Base-by-base conservation (phyloP, 139 green algal species). In the Micractinium conductrix region DNA sequence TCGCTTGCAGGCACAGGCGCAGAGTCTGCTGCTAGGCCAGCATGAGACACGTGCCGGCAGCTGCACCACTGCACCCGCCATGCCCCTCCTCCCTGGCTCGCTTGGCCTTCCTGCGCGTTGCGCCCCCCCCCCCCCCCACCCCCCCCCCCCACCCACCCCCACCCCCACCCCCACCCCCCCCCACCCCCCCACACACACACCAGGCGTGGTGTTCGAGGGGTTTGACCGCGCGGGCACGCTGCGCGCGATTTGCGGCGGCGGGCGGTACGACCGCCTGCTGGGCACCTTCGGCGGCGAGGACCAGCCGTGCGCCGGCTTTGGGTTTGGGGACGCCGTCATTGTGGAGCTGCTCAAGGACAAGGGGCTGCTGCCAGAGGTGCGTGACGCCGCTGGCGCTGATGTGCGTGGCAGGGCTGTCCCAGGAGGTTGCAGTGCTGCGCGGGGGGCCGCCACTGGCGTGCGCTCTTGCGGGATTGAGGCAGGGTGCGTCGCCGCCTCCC, bases 241-340 rank as follows among this genome's bases (percentile, higher is more conserved):
- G 89, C 90, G 97, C 0, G 97, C 97, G 43, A 98, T 99, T 80
- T 98, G 94, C 87, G 97, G 97, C 35, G 97, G 97, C 33, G 97
- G 97, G 10, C 91, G 97, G 0, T 99, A 99, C 85, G 97, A 99
- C 87, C 80, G 83, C 44, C 90, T 99, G 86, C 92, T 99, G 50
- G 92, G 90, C 28, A 94, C 95, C 0, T 96, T 98, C 86, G 96
- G 96, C 8, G 96, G 96, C 10, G 93, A 96, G 68, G 85, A 96
- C 72, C 81, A 91, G 75, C 96, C 96, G 22, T 96, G 92, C 79
- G 91, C 88, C 33, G 96, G 96, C 8, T 98, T 98, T 92, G 96
- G 96, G 4, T 98, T 98, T 91, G 96, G 97, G 21, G 97, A 99
- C 78, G 96, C 95, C 21, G 97, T 99, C 33, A 98, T 99, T 78